A percentile compares a stretch with the other conserved stretches of the same genome.
Conservation (phyloP, 2,329 filamentous ascomycete species). For the Trichoderma koningiopsis region DNA sequence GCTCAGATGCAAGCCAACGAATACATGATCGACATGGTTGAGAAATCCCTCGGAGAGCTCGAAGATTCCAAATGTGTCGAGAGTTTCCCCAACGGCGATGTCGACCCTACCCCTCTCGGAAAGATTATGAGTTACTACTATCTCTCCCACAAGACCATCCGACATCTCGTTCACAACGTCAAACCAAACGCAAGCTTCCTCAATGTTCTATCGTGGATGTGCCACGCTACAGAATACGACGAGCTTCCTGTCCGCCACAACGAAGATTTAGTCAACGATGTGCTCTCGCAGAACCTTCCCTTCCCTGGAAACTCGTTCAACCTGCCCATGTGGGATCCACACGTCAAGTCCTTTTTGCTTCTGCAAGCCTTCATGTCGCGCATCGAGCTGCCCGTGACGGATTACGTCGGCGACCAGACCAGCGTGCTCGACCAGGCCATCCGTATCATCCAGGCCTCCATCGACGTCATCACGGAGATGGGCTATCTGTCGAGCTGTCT, state of each 20-base stretch:
- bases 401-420: conserved; percentile 94
- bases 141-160: conserved; percentile 90
- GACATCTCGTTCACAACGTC: conserved; percentile 75
- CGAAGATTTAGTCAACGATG: conserved; percentile 94
- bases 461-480: conserved; percentile 92
- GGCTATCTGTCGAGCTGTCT: conserved; percentile 76
- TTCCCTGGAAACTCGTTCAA: conserved; percentile 61
- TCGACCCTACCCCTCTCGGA: conserved; percentile 86
- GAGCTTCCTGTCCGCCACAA: conserved; percentile 97
- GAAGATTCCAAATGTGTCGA: conserved; percentile 82
- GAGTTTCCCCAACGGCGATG: conserved; percentile 81
- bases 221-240: conserved; percentile 90
- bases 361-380: conserved; percentile 95
- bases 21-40: conserved; percentile 92
- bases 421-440: conserved; percentile 93
- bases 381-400: conserved; percentile 87
- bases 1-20: conserved; percentile 89
- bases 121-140: conserved; percentile 99
- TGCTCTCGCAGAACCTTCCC: conserved; percentile 80
- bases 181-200: conserved; percentile 75
- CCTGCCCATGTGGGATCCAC: conserved; percentile 96
- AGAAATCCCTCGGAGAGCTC: conserved; percentile 80
- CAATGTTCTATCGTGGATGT: conserved; percentile 90
- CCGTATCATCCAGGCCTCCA: conserved; percentile 92
- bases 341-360: conserved; percentile 93